These are phyloP conservation scores for Elsinoe batatas DNA, from an alignment of 2,329 filamentous ascomycete species.

Conservation along the genomic window DNA sequence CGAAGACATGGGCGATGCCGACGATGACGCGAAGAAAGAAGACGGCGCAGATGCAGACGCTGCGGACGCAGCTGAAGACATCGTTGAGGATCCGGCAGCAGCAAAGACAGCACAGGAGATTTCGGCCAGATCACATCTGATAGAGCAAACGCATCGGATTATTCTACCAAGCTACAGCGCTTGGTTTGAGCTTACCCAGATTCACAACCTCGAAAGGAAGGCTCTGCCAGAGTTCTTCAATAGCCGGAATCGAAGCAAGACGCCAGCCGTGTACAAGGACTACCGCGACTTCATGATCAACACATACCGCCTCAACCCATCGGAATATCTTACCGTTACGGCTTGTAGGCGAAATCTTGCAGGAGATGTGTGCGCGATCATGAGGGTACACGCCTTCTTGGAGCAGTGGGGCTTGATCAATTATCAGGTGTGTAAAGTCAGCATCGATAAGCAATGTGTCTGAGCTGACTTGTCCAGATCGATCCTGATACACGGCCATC, in stretches of 20 bases:
- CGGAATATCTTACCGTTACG: slow-evolving; percentile 94
- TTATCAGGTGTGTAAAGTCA: slow-evolving; percentile 61
- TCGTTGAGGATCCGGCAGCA: slow-evolving; percentile 43
- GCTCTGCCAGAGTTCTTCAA: slow-evolving; percentile 98
- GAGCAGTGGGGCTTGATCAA: slow-evolving; percentile 99
- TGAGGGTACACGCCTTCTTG: slow-evolving; percentile 95
- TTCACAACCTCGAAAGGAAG: slow-evolving; percentile 88
- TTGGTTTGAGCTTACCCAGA: slow-evolving; percentile 96
- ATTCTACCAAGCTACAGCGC: slow-evolving; percentile 95
- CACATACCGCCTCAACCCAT: slow-evolving; percentile 89
- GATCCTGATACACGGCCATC: slow-evolving; percentile 92
- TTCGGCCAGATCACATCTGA: slow-evolving; percentile 80
- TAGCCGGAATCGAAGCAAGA: slow-evolving; percentile 95
- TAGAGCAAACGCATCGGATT: slow-evolving; percentile 88
- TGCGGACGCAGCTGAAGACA: slow-evolving; percentile 36
- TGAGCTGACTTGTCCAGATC: slow-evolving; percentile 51
- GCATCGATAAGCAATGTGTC: not conserved
- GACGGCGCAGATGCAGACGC: slow-evolving; percentile 35
- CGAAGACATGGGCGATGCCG: slow-evolving; percentile 52
- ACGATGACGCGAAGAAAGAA: slow-evolving; percentile 42
- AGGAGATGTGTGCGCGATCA: slow-evolving; percentile 96
- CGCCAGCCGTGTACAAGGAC: slow-evolving; percentile 92
- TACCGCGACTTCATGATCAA: slow-evolving; percentile 99
- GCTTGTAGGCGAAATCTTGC: slow-evolving; percentile 90
- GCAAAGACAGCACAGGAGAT: slow-evolving; percentile 75